Evolutionary conservation across 2,329 filamentous ascomycete species (phyloP), one percentile per base, ranked within the genome.

Genomic region (Fusarium drepaniforme): DNA sequence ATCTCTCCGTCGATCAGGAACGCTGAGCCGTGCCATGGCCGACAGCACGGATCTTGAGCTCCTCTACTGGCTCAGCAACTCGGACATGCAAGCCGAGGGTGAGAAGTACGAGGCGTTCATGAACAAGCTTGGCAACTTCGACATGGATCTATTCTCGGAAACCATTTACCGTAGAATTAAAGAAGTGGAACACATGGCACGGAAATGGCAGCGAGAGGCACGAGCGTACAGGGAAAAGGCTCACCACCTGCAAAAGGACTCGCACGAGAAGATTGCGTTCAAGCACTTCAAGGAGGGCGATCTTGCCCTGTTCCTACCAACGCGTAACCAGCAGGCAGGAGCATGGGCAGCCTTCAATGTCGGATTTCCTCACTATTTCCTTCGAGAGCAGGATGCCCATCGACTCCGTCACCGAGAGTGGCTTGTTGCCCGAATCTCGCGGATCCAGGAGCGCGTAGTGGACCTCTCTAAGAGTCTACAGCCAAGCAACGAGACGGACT

Each of bases 311-410:
- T 99, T 99, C 85, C 85, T 99, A 46, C 97, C 97, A 0, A 99
- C 97, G 0, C 90, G 96, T 40, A 98, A 98, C 81, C 96, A 98
- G 83, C 94, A 94, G 42, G 97, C 95, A 6, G 93, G 96, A 18
- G 96, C 97, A 1, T 99, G 97, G 97, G 97, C 97, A 7, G 97
- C 97, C 1, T 99, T 99, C 88, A 99, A 99, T 79, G 94, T 99
- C 37, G 96, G 96, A 1, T 97, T 96, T 70, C 97, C 97, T 11
- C 97, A 99, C 82, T 98, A 97, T 85, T 99, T 99, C 85, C 88
- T 99, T 4, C 93, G 95, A 40, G 97, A 99, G 83, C 94, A 97
- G 81, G 96, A 98, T 78, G 89, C 89, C 1, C 97, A 99, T 83
- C 93, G 94, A 71, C 87, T 99, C 8, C 91, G 93, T 35, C 92